Percentiles rank a stretch among this genome's conserved stretches.
Conservation (phyloP, 306 rosid species). For the Delonix regia region DNA sequence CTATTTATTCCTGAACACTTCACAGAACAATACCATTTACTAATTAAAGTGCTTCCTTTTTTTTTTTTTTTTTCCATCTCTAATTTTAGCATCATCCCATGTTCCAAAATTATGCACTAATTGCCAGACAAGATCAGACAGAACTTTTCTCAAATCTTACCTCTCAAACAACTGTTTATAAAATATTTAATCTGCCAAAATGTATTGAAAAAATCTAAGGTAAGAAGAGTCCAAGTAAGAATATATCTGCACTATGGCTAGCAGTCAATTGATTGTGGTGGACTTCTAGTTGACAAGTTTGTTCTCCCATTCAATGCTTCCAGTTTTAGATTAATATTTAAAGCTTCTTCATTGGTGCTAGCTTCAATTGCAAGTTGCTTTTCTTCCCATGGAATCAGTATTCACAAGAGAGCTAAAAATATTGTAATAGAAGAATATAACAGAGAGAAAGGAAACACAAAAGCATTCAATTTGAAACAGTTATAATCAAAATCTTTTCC, state of each 20-base stretch:
- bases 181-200: not conserved
- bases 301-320: not conserved
- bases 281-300: not conserved
- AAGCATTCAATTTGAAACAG: not conserved
- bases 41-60: not conserved
- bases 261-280: not conserved
- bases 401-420: not conserved
- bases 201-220: not conserved
- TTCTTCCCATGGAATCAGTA: not conserved
- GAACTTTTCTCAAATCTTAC: not conserved
- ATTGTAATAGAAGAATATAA: not conserved
- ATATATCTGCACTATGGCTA: not conserved
- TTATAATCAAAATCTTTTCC: not conserved
- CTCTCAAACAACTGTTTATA: not conserved
- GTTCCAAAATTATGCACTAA: not conserved
- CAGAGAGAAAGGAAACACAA: not conserved
- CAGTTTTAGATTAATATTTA: not conserved
- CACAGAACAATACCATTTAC: too few species aligned
- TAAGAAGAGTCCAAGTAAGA: not conserved
- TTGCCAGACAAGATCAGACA: not conserved
- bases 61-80: not conserved
- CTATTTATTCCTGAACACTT: too few species aligned
- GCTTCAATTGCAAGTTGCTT: not conserved
- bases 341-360: not conserved
- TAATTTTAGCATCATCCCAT: not conserved